Conservation (phyloP, 371 early-diverging fungal genomes). For the Syncephalastrum sp. region DNA sequence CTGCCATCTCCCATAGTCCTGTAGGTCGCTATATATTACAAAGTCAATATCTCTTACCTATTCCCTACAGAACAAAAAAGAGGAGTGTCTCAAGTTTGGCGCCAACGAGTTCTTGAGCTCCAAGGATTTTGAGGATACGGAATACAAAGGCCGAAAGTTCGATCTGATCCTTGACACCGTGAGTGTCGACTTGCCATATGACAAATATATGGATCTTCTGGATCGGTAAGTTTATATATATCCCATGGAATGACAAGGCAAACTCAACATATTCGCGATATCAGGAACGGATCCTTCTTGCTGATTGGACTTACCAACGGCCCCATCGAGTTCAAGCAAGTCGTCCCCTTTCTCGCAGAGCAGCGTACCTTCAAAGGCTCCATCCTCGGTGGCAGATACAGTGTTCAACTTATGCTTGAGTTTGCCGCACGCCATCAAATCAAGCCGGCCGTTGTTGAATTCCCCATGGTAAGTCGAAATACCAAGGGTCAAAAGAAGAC, state of each 20-base stretch:
- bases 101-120: conserved; percentile 56
- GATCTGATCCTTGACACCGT: conserved; percentile 55
- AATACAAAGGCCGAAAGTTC: conserved; percentile 30
- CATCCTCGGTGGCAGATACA: conserved; percentile 43
- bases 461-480: conserved; percentile 23
- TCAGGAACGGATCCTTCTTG: conserved; percentile 49
- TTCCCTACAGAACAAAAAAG: conserved; percentile 51
- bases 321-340: conserved; percentile 21
- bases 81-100: conserved; percentile 67
- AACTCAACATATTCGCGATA: conserved; percentile 5
- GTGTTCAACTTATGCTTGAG: conserved; percentile 43
- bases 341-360: conserved; percentile 25
- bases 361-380: conserved; percentile 34
- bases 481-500: too few species aligned
- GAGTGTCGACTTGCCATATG: conserved; percentile 43
- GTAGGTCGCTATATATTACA: conserved; percentile 10
- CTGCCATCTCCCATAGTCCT: conserved; percentile 34
- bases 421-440: conserved; percentile 56
- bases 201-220: conserved; percentile 36
- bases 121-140: conserved; percentile 33
- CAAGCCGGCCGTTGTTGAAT: conserved; percentile 45
- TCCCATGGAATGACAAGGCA: background rate
- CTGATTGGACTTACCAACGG: conserved; percentile 53
- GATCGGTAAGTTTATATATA: conserved; percentile 14
- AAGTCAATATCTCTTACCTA: background rate